These are phyloP conservation scores for Aspergillus conjunctus DNA, from an alignment of 495 filamentous ascomycete genomes.

Conservation along the genomic window DNA sequence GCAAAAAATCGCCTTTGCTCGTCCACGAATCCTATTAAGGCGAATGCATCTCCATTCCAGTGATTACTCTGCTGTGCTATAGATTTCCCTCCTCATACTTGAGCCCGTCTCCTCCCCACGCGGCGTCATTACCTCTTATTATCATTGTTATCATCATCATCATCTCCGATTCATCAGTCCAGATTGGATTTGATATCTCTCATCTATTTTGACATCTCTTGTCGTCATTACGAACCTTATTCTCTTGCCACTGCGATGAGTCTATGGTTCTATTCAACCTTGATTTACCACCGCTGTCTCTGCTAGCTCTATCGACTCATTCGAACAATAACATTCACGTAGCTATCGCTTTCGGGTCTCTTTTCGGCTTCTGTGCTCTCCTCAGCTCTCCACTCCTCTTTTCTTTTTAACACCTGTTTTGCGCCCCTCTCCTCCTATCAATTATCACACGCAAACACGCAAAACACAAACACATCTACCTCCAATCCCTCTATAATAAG, in stretches of 20 bases:
- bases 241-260: constrained; percentile 27
- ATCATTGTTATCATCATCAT: background rate
- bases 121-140: background rate
- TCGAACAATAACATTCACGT: background rate
- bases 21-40: constrained; percentile 15
- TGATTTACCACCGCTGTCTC: background rate
- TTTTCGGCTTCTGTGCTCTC: background rate
- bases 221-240: constrained; percentile 26
- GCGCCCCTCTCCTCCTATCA: background rate
- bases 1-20: constrained; percentile 17
- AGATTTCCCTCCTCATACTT: background rate
- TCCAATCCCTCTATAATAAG: background rate
- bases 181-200: constrained; percentile 1
- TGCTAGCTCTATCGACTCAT: background rate
- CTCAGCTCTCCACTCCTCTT: background rate
- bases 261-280: constrained; percentile 15
- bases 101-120: background rate
- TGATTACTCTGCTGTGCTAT: background rate
- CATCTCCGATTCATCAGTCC: background rate
- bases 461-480: constrained; percentile 7
- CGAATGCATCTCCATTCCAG: constrained; percentile 12
- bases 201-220: constrained; percentile 4
- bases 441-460: background rate
- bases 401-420: constrained; percentile 1
- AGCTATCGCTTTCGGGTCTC: background rate